A percentile compares a stretch with the other conserved stretches of the same genome.
phyloP scores from a whole-genome alignment of 78 protist genomes.

The Isochrysis galbana region DNA sequence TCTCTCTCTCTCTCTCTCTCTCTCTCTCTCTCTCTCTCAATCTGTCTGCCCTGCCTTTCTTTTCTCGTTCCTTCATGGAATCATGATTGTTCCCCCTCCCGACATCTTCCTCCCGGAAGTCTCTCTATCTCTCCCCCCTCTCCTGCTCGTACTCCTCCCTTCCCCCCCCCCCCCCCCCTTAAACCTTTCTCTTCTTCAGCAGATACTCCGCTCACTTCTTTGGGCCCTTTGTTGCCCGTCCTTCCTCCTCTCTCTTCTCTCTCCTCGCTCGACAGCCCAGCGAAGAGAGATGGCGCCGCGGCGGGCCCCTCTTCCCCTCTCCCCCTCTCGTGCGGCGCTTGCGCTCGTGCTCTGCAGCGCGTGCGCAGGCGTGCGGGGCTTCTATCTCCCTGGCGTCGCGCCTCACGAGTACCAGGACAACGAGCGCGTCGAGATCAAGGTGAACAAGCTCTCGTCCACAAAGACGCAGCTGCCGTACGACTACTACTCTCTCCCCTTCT shows the following conservation, averaged over 20 bases:
- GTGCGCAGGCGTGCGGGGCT: not conserved
- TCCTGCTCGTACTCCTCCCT: no score
- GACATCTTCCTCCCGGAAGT: no score
- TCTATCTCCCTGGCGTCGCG: constrained; percentile 62
- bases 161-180: not conserved
- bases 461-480: constrained; percentile 48
- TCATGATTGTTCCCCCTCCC: no score
- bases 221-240: not conserved
- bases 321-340: not conserved
- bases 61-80: no score
- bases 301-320: not conserved
- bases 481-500: constrained; percentile 42
- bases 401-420: constrained; percentile 13
- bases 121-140: no score
- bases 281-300: not conserved
- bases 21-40: no score
- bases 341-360: not conserved
- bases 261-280: not conserved
- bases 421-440: constrained; percentile 35
- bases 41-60: no score
- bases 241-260: not conserved
- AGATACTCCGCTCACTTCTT: not conserved
- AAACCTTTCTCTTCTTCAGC: not conserved
- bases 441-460: constrained; percentile 42
- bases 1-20: no score